phyloP scores from a whole-genome alignment of 2,329 filamentous ascomycete species.

The Triangularia setosa region DNA sequence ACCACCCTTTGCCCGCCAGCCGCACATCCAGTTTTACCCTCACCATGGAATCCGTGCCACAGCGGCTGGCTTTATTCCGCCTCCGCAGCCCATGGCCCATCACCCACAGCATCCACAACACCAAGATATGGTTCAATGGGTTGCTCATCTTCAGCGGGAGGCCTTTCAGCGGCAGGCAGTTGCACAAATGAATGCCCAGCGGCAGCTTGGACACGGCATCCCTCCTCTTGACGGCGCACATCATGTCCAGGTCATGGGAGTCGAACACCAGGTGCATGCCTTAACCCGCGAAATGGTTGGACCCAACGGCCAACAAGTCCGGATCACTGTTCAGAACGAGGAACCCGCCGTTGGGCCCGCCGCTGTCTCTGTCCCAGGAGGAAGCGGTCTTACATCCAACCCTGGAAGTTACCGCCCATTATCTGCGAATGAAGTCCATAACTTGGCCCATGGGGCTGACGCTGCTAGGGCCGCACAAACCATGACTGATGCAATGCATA shows the following conservation, averaged over 20 bases:
- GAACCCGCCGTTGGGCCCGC: conserved; percentile 24
- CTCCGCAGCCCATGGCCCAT: background rate
- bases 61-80: background rate
- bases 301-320: conserved; percentile 50
- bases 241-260: background rate
- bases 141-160: conserved; percentile 46
- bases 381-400: conserved; percentile 16
- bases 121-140: conserved; percentile 31
- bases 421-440: conserved; percentile 39
- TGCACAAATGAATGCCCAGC: background rate
- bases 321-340: conserved; percentile 47
- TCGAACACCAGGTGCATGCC: conserved; percentile 29
- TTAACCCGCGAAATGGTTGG: conserved; percentile 47
- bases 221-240: background rate
- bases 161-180: conserved; percentile 24
- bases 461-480: conserved; percentile 40
- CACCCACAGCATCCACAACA: conserved; percentile 10
- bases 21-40: conserved; percentile 6
- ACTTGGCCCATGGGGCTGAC: conserved; percentile 39
- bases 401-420: conserved; percentile 32
- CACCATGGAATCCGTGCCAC: background rate
- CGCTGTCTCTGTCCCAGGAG: background rate
- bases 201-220: background rate
- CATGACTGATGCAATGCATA: conserved; percentile 48
- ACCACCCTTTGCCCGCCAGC: background rate